phyloP scores from a whole-genome alignment of 345 rosid genomes.

The Moricandia moricandioides region DNA sequence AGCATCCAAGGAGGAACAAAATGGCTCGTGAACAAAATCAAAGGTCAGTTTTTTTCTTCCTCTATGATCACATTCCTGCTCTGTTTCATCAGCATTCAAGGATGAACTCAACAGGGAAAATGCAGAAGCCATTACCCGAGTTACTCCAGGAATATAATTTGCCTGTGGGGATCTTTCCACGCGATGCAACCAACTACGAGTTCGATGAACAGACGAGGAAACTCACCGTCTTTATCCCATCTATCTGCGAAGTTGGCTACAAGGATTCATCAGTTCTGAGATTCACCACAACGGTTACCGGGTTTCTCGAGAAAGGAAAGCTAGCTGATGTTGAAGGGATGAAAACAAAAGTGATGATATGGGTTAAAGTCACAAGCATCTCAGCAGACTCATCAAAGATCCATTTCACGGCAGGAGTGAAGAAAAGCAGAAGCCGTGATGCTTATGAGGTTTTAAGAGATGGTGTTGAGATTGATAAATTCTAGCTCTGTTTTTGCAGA shows the following conservation, averaged over 20 bases:
- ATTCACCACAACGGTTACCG: slow-evolving; percentile 80
- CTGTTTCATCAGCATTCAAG: neutral
- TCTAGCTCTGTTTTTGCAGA: slow-evolving; percentile 32
- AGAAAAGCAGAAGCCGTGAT: slow-evolving; percentile 74
- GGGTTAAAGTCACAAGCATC: slow-evolving; percentile 83
- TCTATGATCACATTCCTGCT: neutral
- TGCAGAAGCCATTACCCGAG: slow-evolving; percentile 69
- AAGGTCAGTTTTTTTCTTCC: slow-evolving; percentile 50
- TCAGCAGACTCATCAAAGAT: slow-evolving; percentile 80
- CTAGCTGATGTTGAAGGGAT: slow-evolving; percentile 78
- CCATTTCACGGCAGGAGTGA: slow-evolving; percentile 88
- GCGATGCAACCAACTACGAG: slow-evolving; percentile 78
- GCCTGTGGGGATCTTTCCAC: slow-evolving; percentile 92
- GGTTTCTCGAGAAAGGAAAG: slow-evolving; percentile 65
- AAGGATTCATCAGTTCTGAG: slow-evolving; percentile 79
- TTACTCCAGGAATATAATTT: slow-evolving; percentile 73
- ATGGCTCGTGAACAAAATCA: slow-evolving; percentile 90
- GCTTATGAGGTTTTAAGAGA: slow-evolving; percentile 61
- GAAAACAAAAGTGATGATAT: slow-evolving; percentile 90
- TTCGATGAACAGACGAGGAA: slow-evolving; percentile 78
- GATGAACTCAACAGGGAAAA: slow-evolving; percentile 54
- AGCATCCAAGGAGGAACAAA: slow-evolving; percentile 90
- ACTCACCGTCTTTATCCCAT: slow-evolving; percentile 68
- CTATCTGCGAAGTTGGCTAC: slow-evolving; percentile 75
- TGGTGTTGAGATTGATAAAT: slow-evolving; percentile 65